Conservation (phyloP, 1,284 basidiomycete genomes). For the Ceratobasidium sp. region DNA sequence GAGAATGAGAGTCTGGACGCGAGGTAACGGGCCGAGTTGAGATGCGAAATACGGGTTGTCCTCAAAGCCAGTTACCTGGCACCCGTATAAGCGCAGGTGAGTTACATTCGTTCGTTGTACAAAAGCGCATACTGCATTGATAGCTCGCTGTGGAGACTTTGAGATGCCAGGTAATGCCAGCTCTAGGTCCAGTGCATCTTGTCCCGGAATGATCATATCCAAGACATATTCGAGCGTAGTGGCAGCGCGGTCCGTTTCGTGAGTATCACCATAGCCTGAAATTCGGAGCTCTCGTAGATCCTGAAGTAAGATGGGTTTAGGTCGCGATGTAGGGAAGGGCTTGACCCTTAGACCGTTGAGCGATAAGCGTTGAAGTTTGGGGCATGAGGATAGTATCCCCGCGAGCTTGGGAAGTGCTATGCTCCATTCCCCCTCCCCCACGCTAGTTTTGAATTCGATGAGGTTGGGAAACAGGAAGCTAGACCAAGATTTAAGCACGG, state of each 20-base stretch:
- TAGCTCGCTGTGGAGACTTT: neutral
- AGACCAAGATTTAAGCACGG: neutral
- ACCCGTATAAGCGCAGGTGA: neutral
- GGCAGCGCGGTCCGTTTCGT: no score
- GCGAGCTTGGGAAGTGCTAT: neutral
- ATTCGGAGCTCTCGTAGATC: no score
- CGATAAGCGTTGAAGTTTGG: neutral
- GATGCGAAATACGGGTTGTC: constrained; percentile 3
- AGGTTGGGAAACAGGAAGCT: neutral
- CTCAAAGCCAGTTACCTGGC: neutral
- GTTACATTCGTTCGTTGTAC: neutral
- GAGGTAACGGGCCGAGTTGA: neutral
- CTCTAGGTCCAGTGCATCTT: neutral
- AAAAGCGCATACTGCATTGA: neutral
- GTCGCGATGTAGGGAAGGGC: no score
- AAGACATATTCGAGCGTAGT: neutral
- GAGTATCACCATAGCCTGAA: no score
- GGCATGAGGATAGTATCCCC: neutral
- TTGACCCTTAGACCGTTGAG: no score
- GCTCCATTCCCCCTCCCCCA: neutral
- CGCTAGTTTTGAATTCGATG: neutral
- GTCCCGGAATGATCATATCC: neutral
- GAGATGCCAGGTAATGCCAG: neutral
- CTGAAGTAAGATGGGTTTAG: no score
- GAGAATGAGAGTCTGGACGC: neutral